Evolutionary conservation across 257 asterid species (phyloP), one percentile per base, ranked within the genome.

Genomic region (Penstemon davidsonii): DNA sequence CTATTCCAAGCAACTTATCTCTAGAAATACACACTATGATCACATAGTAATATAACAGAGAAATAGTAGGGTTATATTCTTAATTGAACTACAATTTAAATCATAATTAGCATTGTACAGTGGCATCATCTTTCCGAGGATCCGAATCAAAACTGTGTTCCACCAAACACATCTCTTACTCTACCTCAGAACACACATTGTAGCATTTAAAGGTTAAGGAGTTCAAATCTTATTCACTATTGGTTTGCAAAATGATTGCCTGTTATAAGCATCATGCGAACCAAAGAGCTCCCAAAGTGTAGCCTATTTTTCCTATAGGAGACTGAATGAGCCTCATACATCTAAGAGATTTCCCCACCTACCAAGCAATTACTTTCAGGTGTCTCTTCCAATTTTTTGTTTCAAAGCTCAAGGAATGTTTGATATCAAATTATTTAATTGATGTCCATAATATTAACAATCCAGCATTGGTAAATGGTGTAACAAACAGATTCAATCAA

Each of bases 1-100:
- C 58, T 57, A 44, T 7, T 25, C 51, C 45, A 54, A 52, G 37
- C 45, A 51, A 67, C 45, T 52, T 33, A 46, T 44, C 61, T 49
- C 50, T 62, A 56, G 5, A 50, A 8, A 58, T 6, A 60, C 19
- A 63, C 39, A 66, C 18, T 36, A 7, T 25, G 18, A 43, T 38
- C 74, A 38, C 59, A 25, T 7, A 33, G 66, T 5, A 49, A 52
- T 1, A 39, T 8, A 66, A 13, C 55, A 25, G 64, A 19, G n/a
- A 11, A 40, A 64, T n/a, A 41, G 8, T 8, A 47, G 5, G 8
- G 18, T 45, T 0, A 55, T 37, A 38, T 36, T 18, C 13, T 49
- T 51, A 44, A 8, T 5, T 36, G 6, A 53, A 40, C 0, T n/a
- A 63, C 55, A 46, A 7, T 12, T 46, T 18, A 15, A 19, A 13